Evolutionary conservation across 495 filamentous ascomycete species (phyloP).

Genomic region (Xylona heveae): DNA sequence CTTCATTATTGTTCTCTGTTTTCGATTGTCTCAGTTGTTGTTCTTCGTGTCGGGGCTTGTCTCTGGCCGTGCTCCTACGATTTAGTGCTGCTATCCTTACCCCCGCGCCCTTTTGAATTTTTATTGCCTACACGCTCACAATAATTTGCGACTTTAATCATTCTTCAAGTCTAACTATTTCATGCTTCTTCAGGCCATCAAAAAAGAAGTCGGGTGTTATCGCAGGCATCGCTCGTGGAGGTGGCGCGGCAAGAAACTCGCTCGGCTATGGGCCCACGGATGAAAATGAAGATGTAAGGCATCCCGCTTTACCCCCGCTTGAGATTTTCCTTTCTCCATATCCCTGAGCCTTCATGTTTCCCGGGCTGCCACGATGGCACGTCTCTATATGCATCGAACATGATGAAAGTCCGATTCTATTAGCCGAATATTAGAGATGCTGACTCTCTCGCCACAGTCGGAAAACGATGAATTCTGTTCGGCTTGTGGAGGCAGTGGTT

Average conservation of each 20-base stretch:
- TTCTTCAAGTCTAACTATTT: slow-evolving; percentile 3
- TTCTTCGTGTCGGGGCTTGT: no score
- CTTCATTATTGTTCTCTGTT: slow-evolving; percentile 4
- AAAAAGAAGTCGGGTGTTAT: slow-evolving; percentile 18
- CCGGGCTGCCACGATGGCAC: slow-evolving; percentile 4
- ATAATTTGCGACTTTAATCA: background rate
- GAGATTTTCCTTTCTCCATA: slow-evolving; percentile 5
- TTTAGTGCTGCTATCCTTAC: no score
- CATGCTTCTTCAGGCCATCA: slow-evolving; percentile 12
- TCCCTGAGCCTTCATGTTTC: background rate
- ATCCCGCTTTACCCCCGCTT: slow-evolving; percentile 1
- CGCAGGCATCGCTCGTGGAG: slow-evolving; percentile 16
- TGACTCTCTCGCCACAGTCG: slow-evolving; percentile 22
- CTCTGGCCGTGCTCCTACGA: no score
- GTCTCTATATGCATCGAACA: background rate
- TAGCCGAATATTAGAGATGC: slow-evolving; percentile 6
- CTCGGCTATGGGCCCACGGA: slow-evolving; percentile 13
- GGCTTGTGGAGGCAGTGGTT: slow-evolving; percentile 61
- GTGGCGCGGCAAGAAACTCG: slow-evolving; percentile 15
- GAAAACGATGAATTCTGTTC: slow-evolving; percentile 81
- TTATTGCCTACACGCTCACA: background rate
- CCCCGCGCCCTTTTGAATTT: no score
- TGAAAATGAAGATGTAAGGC: slow-evolving; percentile 20
- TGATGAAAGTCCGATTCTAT: background rate
- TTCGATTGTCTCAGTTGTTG: background rate